phyloP scores from a whole-genome alignment of 257 asterid species.

The Marsdenia floribunda region DNA sequence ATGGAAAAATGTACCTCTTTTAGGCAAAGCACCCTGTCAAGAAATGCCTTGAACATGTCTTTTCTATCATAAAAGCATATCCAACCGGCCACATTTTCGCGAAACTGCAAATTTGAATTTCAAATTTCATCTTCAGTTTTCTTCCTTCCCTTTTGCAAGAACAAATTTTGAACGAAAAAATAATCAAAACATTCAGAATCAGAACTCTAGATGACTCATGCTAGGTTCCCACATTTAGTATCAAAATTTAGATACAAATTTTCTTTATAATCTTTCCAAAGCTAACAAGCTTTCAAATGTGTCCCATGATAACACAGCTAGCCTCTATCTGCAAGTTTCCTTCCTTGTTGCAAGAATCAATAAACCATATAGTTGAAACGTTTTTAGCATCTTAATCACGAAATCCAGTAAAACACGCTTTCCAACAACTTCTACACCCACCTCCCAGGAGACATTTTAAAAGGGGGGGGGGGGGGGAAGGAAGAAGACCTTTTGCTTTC shows the following conservation, averaged over 20 bases:
- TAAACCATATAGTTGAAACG: not conserved
- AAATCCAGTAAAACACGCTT: not conserved
- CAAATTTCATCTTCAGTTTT: not conserved
- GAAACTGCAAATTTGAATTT: constrained; percentile 60
- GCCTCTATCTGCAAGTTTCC: not conserved
- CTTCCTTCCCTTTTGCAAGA: not conserved
- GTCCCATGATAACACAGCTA: not conserved
- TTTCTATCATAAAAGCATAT: constrained; percentile 70
- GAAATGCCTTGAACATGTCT: constrained; percentile 78
- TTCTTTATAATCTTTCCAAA: not conserved
- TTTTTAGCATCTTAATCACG: not conserved
- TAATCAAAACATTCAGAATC: not conserved
- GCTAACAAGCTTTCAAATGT: not conserved
- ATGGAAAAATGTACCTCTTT: constrained; percentile 61
- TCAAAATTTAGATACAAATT: not conserved
- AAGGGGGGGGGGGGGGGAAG: too few relatives aligned
- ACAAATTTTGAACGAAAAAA: not conserved
- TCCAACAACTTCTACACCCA: not conserved
- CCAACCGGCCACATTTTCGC: constrained; percentile 99
- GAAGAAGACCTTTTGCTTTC: not conserved
- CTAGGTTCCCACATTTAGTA: not conserved
- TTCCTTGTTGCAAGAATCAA: not conserved
- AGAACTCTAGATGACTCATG: not conserved
- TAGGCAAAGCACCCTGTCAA: constrained; percentile 79
- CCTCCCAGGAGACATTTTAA: too few relatives aligned